Evolutionary conservation across 1,284 basidiomycete species (phyloP), one percentile per base, ranked within the genome.

Genomic region (Rhodotorula sp.): DNA sequence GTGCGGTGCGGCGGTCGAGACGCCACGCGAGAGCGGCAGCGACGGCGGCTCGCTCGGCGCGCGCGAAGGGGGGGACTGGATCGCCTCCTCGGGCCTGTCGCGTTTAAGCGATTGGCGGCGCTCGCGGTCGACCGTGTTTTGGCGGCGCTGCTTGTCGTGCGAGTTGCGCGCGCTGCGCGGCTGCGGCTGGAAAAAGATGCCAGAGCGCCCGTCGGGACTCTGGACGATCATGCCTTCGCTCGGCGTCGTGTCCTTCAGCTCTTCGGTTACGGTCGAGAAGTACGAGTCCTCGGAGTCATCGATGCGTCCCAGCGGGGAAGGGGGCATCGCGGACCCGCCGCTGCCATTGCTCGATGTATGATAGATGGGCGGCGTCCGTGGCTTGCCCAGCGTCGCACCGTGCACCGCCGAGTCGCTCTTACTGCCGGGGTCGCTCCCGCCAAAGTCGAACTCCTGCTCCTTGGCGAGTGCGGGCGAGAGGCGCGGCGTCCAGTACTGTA

Each of bases 181-280:
- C 39, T 70, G 83, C 0, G 96, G 96, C 77, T 95, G 91, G 82
- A 99, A 99, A 83, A 94, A 93, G 75, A 99, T 95, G 32, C 92
- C 88, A 0, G 94, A 91, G 73, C 94, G 88, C 0, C 96, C 96
- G 79, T 97, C 93, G 0, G 92, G 92, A 79, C 89, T 92, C 76
- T 95, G 92, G 63, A 99, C 90, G 56, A 98, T 87, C 32, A 97
- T 86, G 0, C 96, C 96, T 56, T 78, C 72, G 3, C 91, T 90
- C 0, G 91, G 90, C 0, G 91, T 90, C 8, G 87, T 84, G 10
- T 90, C 89, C 13, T 91, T 85, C 78, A 89, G 60, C 41, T 74
- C 88, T 64, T 87, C 84, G 19, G 87, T 82, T 1, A 84, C 88
- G 3, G 88, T 85, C 72, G 91, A 88, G 79, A 98, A 97, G 82